Evolutionary conservation across 2,329 filamentous ascomycete species (phyloP), one percentile per base, ranked within the genome.

Genomic region (Pleomassaria siparia): DNA sequence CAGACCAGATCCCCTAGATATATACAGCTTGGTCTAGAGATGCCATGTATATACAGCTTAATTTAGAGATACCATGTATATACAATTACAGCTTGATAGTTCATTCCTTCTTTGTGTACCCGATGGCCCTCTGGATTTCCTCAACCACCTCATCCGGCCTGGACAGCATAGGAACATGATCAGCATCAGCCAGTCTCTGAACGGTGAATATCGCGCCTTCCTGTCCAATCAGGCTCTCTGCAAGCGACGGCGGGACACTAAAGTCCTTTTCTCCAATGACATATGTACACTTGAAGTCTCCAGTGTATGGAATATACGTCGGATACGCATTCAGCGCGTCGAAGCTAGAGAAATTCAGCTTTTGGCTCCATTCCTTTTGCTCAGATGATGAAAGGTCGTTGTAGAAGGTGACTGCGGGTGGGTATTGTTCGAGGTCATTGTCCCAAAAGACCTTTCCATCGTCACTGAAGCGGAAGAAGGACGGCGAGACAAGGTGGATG

Each of bases 141-240:
- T 53, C 44, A 8, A 49, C 53, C 24, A 63, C 55, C 40, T 52
- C 46, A 3, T 55, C 44, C 11, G 62, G 57, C 35, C 47, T 49
- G 49, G 59, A 61, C 39, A 67, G n/a, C 59, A 60, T 59, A 11
- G 58, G 46, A 22, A 55, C 40, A 50, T 66, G 63, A 46, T 58
- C 58, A 8, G 43, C 49, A 36, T 58, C 53, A 25, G n/a, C n/a
- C n/a, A 58, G 30, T 2, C 21, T 32, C 37, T 54, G 47, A 4
- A 60, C 50, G 20, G 50, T 47, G 13, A 60, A 54, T 29, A 50
- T 32, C 10, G 56, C 57, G 9, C 57, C 60, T 13, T 49, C 28
- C 39, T 59, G 55, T 11, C 56, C 46, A 18, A 64, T 30, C 28
- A 50, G 60, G 4, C 21, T 52, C 49, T 58, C 15, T 36, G 54